Base-by-base conservation (phyloP, 345 rosid species). In the Pistacia integerrima region DNA sequence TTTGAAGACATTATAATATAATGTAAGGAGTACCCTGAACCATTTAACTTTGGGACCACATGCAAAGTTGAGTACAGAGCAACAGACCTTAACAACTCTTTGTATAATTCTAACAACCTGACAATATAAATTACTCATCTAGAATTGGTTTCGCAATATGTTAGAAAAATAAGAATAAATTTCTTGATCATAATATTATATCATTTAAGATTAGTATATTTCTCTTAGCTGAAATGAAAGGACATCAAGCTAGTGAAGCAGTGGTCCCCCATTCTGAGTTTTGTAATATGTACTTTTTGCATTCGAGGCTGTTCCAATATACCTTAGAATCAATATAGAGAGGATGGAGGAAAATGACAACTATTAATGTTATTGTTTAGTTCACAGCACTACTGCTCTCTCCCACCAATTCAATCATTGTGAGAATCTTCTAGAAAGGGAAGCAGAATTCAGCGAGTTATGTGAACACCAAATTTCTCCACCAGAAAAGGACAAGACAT, bases 201-300 rank as follows among this genome's bases (percentile, higher is more conserved):
- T 66, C 64, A 65, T 67, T 22, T 52, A 59, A 14, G 58, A 69
- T 70, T 66, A 74, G 57, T 46, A 17, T 68, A 69, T 52, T 48
- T 64, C 59, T 73, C 33, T 58, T 33, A 36, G 71, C 74, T 41
- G 61, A 63, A 48, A 59, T 67, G 67, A 69, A 76, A 74, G 72
- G 76, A 79, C 67, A 66, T 38, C 76, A 78, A 71, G 74, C 51
- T 70, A 35, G 77, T 54, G 76, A 54, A 70, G 17, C 44, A 77
- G 84, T 71, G 84, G 79, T 74, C 81, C 84, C 84, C 78, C 54
- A 59, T 66, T 72, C 65, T 58, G 75, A 59, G 11, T 64, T 33
- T 48, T 41, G 74, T 74, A 64, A 72, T 61, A 55, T 54, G 67
- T 20, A 68, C 59, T 49, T 75, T 51, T 41, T 8, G 55, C 33